Percentiles rank a stretch among this genome's conserved stretches.
Conservation (phyloP, 257 asterid genomes). For the Linaria vulgaris region DNA sequence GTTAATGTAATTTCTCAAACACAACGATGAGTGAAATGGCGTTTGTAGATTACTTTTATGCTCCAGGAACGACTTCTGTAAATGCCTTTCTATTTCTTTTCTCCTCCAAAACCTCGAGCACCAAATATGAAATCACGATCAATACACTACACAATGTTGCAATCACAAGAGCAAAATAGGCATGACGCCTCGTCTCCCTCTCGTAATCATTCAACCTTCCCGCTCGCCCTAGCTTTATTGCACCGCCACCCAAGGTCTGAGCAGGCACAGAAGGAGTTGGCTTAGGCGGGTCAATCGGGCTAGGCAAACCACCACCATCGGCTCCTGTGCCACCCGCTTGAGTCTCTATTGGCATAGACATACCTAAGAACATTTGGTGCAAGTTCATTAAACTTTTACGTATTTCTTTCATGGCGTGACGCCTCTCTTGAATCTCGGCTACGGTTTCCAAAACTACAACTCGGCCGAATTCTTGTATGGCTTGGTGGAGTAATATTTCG, state of each 20-base stretch:
- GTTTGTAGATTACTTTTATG: too few relatives aligned
- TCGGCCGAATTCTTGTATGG: constrained; percentile 36
- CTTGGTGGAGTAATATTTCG: constrained; percentile 38
- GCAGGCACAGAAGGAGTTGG: too few relatives aligned
- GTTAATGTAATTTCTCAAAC: too few relatives aligned
- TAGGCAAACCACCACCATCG: too few relatives aligned
- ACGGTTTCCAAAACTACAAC: constrained; percentile 38
- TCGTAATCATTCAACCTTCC: constrained; percentile 5
- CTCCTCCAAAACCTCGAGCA: not conserved
- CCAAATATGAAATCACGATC: not conserved
- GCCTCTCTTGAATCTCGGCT: constrained; percentile 53
- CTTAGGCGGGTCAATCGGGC: too few relatives aligned
- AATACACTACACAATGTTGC: not conserved
- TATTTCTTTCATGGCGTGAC: constrained; percentile 42
- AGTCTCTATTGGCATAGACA: constrained; percentile 36
- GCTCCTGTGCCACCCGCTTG: constrained; percentile 4
- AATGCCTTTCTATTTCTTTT: too few relatives aligned
- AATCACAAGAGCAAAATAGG: constrained; percentile 2
- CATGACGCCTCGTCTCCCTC: constrained; percentile 13
- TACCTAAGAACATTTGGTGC: constrained; percentile 48
- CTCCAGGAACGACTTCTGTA: too few relatives aligned
- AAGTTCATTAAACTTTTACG: constrained; percentile 40
- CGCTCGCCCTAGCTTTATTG: too few relatives aligned
- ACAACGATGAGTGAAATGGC: too few relatives aligned
- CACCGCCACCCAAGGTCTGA: too few relatives aligned